phyloP scores from a whole-genome alignment of 139 green algal genomes.

The Chlamydomonas sp. region DNA sequence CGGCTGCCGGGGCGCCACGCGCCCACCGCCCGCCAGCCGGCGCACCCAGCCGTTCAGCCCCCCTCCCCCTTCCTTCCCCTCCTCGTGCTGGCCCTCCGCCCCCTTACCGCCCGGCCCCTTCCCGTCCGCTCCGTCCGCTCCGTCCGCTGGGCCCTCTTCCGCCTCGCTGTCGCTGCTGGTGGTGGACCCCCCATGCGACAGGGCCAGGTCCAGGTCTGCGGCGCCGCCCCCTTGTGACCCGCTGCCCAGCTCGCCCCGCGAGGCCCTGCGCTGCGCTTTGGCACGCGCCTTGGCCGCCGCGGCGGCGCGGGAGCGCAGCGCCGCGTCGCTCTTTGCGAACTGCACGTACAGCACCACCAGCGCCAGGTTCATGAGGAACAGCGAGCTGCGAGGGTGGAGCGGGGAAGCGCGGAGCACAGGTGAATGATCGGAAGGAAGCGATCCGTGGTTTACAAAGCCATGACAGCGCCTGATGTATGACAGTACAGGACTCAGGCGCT shows the following conservation, averaged over 20 bases:
- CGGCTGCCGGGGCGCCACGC: too few relatives aligned
- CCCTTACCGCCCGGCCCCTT: neutral
- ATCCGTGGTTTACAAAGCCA: too few relatives aligned
- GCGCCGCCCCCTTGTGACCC: neutral
- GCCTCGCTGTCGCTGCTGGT: neutral
- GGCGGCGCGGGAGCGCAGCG: neutral
- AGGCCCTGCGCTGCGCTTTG: too few relatives aligned
- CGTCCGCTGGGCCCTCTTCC: neutral
- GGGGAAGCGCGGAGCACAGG: neutral
- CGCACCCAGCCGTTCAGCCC: too few relatives aligned
- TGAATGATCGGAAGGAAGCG: neutral
- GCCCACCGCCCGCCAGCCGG: too few relatives aligned
- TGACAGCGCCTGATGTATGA: too few relatives aligned
- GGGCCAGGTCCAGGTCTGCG: neutral
- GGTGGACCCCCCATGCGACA: neutral
- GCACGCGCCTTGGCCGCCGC: too few relatives aligned
- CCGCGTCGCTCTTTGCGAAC: constrained; percentile 36
- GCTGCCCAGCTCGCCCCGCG: neutral
- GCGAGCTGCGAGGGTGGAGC: constrained; percentile 18
- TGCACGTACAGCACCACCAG: constrained; percentile 60
- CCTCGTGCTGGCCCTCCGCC: neutral
- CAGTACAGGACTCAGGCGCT: neutral
- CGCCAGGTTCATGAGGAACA: constrained; percentile 72
- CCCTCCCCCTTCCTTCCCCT: neutral
- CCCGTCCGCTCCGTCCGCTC: too few relatives aligned